Percentiles rank a stretch among this genome's conserved stretches.
Conservation (phyloP, 2,329 filamentous ascomycete species). For the Juglanconis juglandina region DNA sequence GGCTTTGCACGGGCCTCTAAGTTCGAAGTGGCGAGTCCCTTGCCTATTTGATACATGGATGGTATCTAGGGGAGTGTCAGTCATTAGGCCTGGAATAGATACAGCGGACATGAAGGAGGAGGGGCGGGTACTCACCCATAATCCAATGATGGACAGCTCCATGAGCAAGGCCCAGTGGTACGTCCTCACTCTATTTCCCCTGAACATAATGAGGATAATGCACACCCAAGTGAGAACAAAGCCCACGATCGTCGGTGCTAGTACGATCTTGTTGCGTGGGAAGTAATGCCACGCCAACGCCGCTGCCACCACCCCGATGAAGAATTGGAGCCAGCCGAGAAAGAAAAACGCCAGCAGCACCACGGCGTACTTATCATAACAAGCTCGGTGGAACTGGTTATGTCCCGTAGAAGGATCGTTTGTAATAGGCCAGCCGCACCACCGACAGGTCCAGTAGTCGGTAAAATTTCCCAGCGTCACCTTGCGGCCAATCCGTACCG, state of each 20-base stretch:
- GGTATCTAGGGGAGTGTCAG: slow-evolving; percentile 23
- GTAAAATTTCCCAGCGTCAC: slow-evolving; percentile 34
- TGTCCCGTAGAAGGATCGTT: slow-evolving; percentile 29
- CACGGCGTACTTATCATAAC: slow-evolving; percentile 36
- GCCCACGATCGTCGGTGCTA: slow-evolving; percentile 34
- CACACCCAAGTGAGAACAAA: slow-evolving; percentile 36
- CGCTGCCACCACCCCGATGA: slow-evolving; percentile 31
- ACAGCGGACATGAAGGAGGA: slow-evolving; percentile 21
- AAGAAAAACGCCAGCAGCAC: slow-evolving; percentile 36
- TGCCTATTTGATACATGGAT: slow-evolving; percentile 26
- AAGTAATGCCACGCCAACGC: slow-evolving; percentile 35
- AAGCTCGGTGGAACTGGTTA: slow-evolving; percentile 38
- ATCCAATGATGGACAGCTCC: slow-evolving; percentile 33
- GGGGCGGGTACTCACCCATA: slow-evolving; percentile 26
- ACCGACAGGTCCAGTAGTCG: slow-evolving; percentile 39
- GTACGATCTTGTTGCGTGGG: slow-evolving; percentile 25
- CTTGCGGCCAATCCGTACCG: slow-evolving; percentile 34
- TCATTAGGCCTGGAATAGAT: no score
- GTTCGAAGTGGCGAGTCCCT: slow-evolving; percentile 1
- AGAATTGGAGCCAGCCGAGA: slow-evolving; percentile 36
- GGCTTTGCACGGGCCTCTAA: background rate
- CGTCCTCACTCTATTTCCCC: slow-evolving; percentile 34
- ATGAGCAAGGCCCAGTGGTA: slow-evolving; percentile 37
- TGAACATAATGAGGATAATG: slow-evolving; percentile 31
- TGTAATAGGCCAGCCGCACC: slow-evolving; percentile 40